These are phyloP conservation scores for Skeletonema tropicum DNA, from an alignment of 108 stramenopile genomes.

Conservation along the genomic window DNA sequence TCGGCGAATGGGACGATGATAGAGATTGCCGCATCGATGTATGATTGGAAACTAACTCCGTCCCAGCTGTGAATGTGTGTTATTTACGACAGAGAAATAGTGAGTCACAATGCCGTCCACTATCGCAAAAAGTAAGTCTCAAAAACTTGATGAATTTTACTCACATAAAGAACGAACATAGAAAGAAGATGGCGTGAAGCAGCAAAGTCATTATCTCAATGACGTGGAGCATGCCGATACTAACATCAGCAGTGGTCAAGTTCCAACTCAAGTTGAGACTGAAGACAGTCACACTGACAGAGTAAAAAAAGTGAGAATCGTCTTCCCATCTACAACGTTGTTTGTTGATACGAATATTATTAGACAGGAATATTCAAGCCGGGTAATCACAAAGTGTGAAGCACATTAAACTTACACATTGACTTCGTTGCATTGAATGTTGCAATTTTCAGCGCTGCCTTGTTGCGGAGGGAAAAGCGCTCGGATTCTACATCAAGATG, in stretches of 20 bases:
- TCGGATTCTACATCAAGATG: background rate
- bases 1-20: conserved; percentile 28
- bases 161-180: conserved; percentile 28
- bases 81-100: too few species aligned
- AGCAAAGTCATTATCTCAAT: conserved; percentile 38
- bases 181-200: conserved; percentile 38
- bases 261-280: conserved; percentile 48
- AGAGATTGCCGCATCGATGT: conserved; percentile 37
- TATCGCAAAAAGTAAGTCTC: too few species aligned
- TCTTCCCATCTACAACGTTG: conserved; percentile 8
- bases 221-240: conserved; percentile 9
- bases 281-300: conserved; percentile 20
- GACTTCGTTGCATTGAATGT: background rate
- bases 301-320: conserved; percentile 32
- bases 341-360: conserved; percentile 20
- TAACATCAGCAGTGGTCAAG: conserved; percentile 34
- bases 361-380: conserved; percentile 17
- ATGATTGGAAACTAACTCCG: background rate
- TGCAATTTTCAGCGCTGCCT: background rate
- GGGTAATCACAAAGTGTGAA: background rate
- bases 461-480: background rate
- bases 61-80: background rate
- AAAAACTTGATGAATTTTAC: too few species aligned
- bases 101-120: too few species aligned
- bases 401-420: background rate